A percentile compares a stretch with the other conserved stretches of the same genome.
phyloP scores from a whole-genome alignment of 257 asterid genomes.

The Penstemon eatonii region DNA sequence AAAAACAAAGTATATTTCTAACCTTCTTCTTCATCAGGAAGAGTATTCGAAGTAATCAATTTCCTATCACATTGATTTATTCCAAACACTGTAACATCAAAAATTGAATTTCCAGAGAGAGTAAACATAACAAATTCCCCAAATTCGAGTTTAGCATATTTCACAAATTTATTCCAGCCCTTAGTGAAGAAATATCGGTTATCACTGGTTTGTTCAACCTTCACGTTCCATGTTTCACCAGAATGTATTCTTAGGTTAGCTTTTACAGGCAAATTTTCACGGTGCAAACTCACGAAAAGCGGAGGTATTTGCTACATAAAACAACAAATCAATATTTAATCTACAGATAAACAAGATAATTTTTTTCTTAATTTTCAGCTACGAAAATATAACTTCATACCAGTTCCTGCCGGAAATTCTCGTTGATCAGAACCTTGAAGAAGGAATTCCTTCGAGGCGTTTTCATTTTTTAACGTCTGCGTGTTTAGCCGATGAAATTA shows the following conservation, averaged over 20 bases:
- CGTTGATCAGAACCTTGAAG: background rate
- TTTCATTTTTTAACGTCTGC: too few species aligned
- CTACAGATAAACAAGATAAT: background rate
- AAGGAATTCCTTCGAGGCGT: background rate
- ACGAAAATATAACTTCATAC: background rate
- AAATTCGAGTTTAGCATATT: background rate
- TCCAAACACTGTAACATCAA: conserved; percentile 7
- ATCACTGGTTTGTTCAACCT: background rate
- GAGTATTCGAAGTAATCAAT: background rate
- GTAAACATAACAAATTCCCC: conserved; percentile 18
- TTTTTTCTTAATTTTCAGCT: background rate
- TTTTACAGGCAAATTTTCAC: background rate
- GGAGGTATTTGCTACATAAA: conserved; percentile 12
- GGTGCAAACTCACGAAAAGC: background rate
- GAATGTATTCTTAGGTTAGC: conserved; percentile 16
- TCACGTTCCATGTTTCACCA: conserved; percentile 27
- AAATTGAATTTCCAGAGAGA: background rate
- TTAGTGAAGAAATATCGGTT: background rate
- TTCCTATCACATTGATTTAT: background rate
- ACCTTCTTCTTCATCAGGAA: background rate
- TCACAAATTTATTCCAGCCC: conserved; percentile 29
- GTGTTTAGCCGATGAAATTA: too few species aligned
- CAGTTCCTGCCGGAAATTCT: background rate
- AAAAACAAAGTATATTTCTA: too few species aligned
- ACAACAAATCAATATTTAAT: too few species aligned